Evolutionary conservation across 1,139 yeast species (phyloP).

Genomic region (Kodamaea derodonti): DNA sequence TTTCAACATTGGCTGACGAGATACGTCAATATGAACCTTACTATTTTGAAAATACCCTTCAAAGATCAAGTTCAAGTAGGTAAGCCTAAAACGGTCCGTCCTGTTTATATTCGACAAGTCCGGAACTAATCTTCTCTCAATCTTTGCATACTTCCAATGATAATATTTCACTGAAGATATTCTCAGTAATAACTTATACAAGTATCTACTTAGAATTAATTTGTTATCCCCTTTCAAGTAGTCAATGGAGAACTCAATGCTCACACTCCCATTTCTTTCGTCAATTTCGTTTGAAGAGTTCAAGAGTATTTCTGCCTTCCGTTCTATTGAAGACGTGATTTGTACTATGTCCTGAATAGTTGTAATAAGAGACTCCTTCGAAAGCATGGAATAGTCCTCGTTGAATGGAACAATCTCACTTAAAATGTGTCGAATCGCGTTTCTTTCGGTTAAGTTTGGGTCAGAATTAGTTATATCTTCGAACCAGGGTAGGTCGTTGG

Average conservation of each 20-base stretch:
- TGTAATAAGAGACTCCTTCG: slow-evolving; percentile 12
- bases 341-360: slow-evolving; percentile 14
- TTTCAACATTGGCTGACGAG: slow-evolving; percentile 25
- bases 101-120: slow-evolving; percentile 10
- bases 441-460: slow-evolving; percentile 50
- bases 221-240: slow-evolving; percentile 12
- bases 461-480: slow-evolving; percentile 68
- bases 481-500: slow-evolving; percentile 49
- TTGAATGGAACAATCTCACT: slow-evolving; percentile 23
- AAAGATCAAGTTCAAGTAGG: slow-evolving; percentile 21
- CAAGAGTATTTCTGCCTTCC: neutral
- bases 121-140: slow-evolving; percentile 34
- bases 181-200: slow-evolving; percentile 30
- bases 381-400: slow-evolving; percentile 6
- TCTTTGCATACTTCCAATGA: slow-evolving; percentile 45
- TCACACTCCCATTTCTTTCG: slow-evolving; percentile 8
- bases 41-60: slow-evolving; percentile 9
- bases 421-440: slow-evolving; percentile 38
- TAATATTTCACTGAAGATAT: slow-evolving; percentile 40
- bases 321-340: slow-evolving; percentile 2
- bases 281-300: slow-evolving; percentile 2
- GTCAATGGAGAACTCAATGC: slow-evolving; percentile 4
- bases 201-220: slow-evolving; percentile 26
- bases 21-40: slow-evolving; percentile 9
- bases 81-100: slow-evolving; percentile 3